Conservation (phyloP, 2,329 filamentous ascomycete species). For the Paecilomyces formosus region DNA sequence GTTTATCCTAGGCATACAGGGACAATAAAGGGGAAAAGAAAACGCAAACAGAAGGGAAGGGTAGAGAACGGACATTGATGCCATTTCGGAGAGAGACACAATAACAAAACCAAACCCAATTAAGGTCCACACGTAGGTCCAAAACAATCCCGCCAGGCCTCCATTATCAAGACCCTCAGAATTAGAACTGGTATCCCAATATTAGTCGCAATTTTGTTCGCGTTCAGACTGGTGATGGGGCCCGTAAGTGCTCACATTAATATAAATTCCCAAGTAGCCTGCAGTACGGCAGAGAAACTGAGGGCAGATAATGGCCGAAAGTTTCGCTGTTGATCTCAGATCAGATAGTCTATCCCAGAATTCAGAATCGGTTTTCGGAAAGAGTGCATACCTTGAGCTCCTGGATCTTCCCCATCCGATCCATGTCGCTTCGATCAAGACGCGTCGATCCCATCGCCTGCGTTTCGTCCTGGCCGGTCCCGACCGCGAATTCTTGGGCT, state of each 20-base stretch:
- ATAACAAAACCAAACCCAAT: constrained; percentile 62
- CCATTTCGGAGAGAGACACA: constrained; percentile 56
- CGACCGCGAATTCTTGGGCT: not conserved
- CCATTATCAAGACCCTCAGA: constrained; percentile 7
- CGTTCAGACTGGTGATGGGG: constrained; percentile 11
- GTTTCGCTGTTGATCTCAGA: constrained; percentile 16
- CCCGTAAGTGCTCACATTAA: constrained; percentile 19
- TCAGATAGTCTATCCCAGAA: not conserved
- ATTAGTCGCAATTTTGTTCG: constrained; percentile 8
- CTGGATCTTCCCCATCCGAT: constrained; percentile 23
- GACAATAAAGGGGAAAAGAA: not conserved
- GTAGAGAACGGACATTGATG: constrained; percentile 22
- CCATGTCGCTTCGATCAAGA: constrained; percentile 14
- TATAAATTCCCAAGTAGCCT: constrained; percentile 29
- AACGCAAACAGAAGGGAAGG: too few relatives aligned
- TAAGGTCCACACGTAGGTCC: constrained; percentile 39
- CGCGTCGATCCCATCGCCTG: not conserved
- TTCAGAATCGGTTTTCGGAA: not conserved
- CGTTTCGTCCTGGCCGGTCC: not conserved
- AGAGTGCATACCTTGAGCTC: constrained; percentile 16
- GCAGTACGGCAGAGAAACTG: constrained; percentile 27
- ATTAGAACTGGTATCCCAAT: not conserved
- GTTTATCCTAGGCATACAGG: not conserved
- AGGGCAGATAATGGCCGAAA: constrained; percentile 24
- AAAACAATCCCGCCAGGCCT: constrained; percentile 17